phyloP scores from a whole-genome alignment of 2,329 filamentous ascomycete species.

The Alternaria ventricosa region DNA sequence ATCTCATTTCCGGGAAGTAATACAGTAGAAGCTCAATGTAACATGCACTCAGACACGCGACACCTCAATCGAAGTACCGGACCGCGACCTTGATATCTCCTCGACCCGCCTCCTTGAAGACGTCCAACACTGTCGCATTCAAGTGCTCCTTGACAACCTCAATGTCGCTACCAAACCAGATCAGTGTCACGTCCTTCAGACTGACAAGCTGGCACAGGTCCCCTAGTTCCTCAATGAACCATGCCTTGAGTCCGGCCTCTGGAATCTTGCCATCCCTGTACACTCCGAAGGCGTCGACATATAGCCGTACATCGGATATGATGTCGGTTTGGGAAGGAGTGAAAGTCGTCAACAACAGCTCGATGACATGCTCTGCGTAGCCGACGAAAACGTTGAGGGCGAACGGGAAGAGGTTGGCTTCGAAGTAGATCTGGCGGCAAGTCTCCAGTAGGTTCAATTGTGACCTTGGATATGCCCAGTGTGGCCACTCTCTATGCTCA shows the following conservation, averaged over 20 bases:
- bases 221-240: background rate
- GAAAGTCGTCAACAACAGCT: background rate
- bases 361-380: slow-evolving; percentile 5
- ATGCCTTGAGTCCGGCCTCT: background rate
- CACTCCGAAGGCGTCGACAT: slow-evolving; percentile 2
- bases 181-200: background rate
- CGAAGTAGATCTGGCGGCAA: slow-evolving; percentile 6
- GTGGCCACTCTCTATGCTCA: background rate
- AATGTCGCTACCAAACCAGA: slow-evolving; percentile 4
- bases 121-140: background rate
- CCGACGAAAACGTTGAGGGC: slow-evolving; percentile 4
- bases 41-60: background rate
- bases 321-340: background rate
- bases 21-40: background rate
- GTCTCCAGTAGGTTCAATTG: background rate
- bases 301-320: background rate
- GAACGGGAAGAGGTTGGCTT: slow-evolving; percentile 7
- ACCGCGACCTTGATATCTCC: background rate
- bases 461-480: background rate
- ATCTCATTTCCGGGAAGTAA: background rate
- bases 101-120: background rate
- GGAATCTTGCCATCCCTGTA: slow-evolving; percentile 4
- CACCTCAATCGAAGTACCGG: background rate
- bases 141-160: background rate
- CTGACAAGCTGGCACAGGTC: background rate